Evolutionary conservation across 2,329 filamentous ascomycete genomes (phyloP), one percentile per base, ranked within the genome.

Genomic region (Dichotomopilus funicola): DNA sequence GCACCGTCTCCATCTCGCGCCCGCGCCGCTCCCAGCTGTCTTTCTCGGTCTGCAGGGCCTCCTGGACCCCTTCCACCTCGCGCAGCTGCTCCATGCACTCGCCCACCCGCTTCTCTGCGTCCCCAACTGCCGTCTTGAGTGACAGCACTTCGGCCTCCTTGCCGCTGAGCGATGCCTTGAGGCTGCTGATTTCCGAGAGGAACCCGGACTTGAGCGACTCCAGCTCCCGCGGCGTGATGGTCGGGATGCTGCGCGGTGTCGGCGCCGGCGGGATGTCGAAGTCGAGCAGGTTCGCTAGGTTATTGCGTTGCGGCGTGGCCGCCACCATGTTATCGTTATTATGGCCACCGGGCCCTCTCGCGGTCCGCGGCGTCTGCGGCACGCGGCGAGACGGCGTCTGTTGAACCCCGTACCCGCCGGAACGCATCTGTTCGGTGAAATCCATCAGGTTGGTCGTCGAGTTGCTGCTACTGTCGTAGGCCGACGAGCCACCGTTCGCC

Each of bases 241-340:
- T 89, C 0, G 94, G 94, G 40, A 97, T 82, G 54, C 90, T 96
- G 59, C 92, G 85, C 11, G 94, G 94, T 0, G 94, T 97, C 1
- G 92, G 91, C 63, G 91, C 85, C 0, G 92, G 90, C n/a, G 91
- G 91, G 8, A 97, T 87, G 65, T 97, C 94, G 67, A 95, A 94
- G 71, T 95, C 90, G 47, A 95, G 81, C 44, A 94, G 79, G 65
- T 87, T 89, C 37, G 83, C 78, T 62, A 88, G 61, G 58, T 61
- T 83, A 46, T 71, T 73, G 45, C 75, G 75, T 52, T 74, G 72
- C 3, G 81, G 80, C 0, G 81, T 82, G 5, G 70, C 63, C 5
- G 66, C 56, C 3, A 53, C 53, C 19, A 27, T 27, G 19, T 27
- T 27, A 27, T 27, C 19, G 19, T 27, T 27, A 27, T 27, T 27